Base-by-base conservation (phyloP, 352 stramenopile species). In the Globisporangium rhizosaccharum region DNA sequence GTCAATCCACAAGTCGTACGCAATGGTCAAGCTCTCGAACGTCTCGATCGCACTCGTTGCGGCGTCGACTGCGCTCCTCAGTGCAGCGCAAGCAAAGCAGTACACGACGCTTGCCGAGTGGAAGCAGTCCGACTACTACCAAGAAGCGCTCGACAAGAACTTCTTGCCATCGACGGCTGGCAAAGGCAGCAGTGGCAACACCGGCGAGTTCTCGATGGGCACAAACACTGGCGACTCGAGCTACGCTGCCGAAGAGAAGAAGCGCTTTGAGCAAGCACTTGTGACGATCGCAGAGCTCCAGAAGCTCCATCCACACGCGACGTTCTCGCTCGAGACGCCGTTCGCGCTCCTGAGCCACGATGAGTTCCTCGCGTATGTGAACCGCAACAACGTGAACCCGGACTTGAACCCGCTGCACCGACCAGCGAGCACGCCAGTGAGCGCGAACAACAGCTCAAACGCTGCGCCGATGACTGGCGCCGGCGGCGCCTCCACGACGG, bases 311-410 rank as follows among this genome's bases (percentile, higher is more conserved):
- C 79, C 76, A 12, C 52, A 76, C 41, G 78, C 78, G 20, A 72
- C 57, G 41, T 90, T 88, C 62, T 83, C 74, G 15, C 63, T 82
- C 37, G 69, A 86, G 53, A 74, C 79, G 30, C 75, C 75, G 30
- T 88, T 88, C 45, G 73, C 70, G 51, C 66, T 88, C 39, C 54
- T 90, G 67, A 87, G 74, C 1, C 49, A 73, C 37, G 67, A 72
- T 5, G 80, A 90, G 53, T 90, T 90, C 65, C 53, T 68, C 17
- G 65, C 65, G 20, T 85, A 85, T 49, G 77, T 84, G 18, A 81
- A 66, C 52, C 74, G 70, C 50, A 76, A 73, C 63, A 63, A 56
- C 23, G 59, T 72, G 47, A 66, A 79, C 53, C 62, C 66, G 4
- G 58, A 63, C n/a, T 15, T 57, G 25, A 58, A 58, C 41, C 58